Percentiles rank a stretch among this genome's conserved stretches.
phyloP scores from a whole-genome alignment of 2,329 filamentous ascomycete species.

The Aspergillus fumigatus region DNA sequence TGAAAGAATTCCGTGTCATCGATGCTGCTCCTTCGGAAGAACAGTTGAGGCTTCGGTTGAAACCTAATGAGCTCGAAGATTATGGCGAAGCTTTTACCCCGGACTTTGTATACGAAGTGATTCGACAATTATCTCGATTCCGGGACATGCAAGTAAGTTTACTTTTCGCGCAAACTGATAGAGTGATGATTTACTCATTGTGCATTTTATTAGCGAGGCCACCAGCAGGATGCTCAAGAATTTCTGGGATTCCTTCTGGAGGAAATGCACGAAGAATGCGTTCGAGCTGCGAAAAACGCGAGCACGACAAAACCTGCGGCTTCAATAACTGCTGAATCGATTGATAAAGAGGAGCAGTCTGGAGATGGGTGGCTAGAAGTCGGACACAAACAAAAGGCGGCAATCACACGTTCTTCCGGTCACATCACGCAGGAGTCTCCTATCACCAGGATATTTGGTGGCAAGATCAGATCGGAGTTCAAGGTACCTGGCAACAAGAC shows the following conservation, averaged over 20 bases:
- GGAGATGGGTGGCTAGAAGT: constrained; percentile 87
- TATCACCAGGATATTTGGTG: constrained; percentile 90
- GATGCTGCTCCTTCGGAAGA: constrained; percentile 72
- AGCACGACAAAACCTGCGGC: constrained; percentile 40
- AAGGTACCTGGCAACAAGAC: constrained; percentile 80
- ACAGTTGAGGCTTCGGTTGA: constrained; percentile 67
- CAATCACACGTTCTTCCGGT: constrained; percentile 82
- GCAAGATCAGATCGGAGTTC: constrained; percentile 83
- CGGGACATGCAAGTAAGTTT: constrained; percentile 77
- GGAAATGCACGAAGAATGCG: constrained; percentile 88
- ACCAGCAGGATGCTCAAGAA: constrained; percentile 97
- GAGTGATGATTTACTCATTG: not conserved
- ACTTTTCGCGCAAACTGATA: not conserved
- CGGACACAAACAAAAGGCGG: constrained; percentile 81
- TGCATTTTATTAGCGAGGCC: constrained; percentile 61
- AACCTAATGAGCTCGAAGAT: constrained; percentile 77
- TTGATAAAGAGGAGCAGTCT: constrained; percentile 35
- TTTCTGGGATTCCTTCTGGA: constrained; percentile 92
- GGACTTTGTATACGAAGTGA: constrained; percentile 92
- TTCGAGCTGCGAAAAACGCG: constrained; percentile 63
- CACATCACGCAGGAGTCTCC: constrained; percentile 69
- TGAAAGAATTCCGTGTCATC: constrained; percentile 84
- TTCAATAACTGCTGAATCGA: constrained; percentile 38
- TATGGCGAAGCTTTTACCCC: constrained; percentile 90
- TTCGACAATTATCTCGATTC: constrained; percentile 80